A percentile compares a stretch with the other conserved stretches of the same genome.
Evolutionary conservation across 441 rosid species (phyloP).

Genomic region (Flueggea neowawraea): DNA sequence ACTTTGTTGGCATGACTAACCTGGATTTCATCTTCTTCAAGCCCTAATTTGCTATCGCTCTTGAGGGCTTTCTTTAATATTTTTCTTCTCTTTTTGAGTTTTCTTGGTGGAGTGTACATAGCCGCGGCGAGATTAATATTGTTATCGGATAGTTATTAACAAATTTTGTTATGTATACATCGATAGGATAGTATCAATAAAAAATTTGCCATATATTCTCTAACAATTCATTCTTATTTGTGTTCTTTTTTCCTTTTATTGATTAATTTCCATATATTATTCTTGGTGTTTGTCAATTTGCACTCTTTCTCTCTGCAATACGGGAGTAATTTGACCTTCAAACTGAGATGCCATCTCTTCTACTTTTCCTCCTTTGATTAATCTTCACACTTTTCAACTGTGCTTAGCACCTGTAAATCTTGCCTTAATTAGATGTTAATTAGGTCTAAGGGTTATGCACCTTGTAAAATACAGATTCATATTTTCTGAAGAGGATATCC

Average conservation of each 20-base stretch:
- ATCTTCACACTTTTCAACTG: too few species aligned
- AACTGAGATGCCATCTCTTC: too few species aligned
- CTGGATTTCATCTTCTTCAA: not conserved
- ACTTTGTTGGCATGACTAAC: constrained; percentile 88
- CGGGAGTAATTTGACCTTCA: not conserved
- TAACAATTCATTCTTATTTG: not conserved
- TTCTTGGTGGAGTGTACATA: constrained; percentile 44
- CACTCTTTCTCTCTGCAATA: not conserved
- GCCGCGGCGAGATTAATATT: constrained; percentile 7
- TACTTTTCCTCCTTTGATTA: too few species aligned
- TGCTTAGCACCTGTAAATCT: too few species aligned
- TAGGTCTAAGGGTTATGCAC: too few species aligned
- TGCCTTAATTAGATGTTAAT: too few species aligned
- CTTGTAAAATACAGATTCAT: too few species aligned
- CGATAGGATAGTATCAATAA: constrained; percentile 8
- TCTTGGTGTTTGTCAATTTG: not conserved
- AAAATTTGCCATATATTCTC: not conserved
- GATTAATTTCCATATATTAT: not conserved
- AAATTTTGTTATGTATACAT: constrained; percentile 23
- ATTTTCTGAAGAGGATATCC: too few species aligned
- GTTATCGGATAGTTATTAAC: constrained; percentile 12
- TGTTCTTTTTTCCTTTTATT: not conserved
- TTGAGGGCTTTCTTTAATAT: not conserved
- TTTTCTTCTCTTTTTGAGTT: not conserved
- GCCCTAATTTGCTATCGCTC: not conserved